Percentiles rank a stretch among this genome's conserved stretches.
phyloP scores from a whole-genome alignment of 2,329 filamentous ascomycete genomes.

The Rhynchosporium agropyri region DNA sequence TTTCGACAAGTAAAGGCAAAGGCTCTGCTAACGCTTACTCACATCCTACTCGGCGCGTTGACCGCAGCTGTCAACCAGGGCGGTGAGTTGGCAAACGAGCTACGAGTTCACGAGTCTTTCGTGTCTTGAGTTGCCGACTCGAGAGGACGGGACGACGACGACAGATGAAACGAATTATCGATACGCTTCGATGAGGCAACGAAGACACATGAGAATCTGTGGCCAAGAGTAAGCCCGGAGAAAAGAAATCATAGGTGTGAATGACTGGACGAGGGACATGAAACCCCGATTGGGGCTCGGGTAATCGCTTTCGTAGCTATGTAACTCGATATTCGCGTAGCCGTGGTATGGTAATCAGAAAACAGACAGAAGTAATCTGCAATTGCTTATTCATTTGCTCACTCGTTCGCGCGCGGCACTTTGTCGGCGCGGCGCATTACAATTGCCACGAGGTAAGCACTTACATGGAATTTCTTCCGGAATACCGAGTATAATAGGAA shows the following conservation, averaged over 20 bases:
- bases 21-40: neutral
- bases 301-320: neutral
- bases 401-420: slow-evolving; percentile 8
- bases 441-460: slow-evolving; percentile 4
- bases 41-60: neutral
- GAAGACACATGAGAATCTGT: neutral
- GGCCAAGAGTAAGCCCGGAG: slow-evolving; percentile 3
- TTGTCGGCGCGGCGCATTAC: slow-evolving; percentile 11
- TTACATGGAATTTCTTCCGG: neutral
- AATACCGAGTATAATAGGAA: neutral
- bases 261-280: neutral
- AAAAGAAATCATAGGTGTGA: neutral
- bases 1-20: slow-evolving; percentile 5
- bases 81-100: slow-evolving; percentile 1
- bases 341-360: slow-evolving; percentile 12
- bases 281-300: neutral
- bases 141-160: neutral
- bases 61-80: neutral
- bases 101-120: neutral
- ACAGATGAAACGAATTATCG: slow-evolving; percentile 13
- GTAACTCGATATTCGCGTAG: slow-evolving; percentile 7
- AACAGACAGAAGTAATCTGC: slow-evolving; percentile 2
- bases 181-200: neutral
- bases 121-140: neutral
- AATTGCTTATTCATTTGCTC: neutral